A percentile compares a stretch with the other conserved stretches of the same genome.
phyloP scores from a whole-genome alignment of 305 asterid genomes.

The Nicotiana rustica region DNA sequence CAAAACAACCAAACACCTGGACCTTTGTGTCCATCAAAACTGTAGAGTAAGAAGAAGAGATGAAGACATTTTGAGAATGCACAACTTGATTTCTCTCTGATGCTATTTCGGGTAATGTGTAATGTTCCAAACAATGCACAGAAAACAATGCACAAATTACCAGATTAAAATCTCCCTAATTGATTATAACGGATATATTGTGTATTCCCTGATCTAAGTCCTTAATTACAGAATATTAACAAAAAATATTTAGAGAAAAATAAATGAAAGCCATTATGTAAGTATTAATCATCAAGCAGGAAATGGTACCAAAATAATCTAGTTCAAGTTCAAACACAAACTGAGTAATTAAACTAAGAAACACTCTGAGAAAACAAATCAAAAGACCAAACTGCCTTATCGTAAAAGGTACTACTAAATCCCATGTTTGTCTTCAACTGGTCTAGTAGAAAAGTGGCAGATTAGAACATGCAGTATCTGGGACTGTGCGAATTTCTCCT shows the following conservation, averaged over 20 bases:
- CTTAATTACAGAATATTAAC: neutral
- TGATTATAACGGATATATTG: neutral
- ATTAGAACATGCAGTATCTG: neutral
- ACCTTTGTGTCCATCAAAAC: neutral
- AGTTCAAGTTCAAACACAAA: neutral
- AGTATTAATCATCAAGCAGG: neutral
- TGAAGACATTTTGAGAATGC: constrained; percentile 2
- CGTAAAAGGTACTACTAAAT: neutral
- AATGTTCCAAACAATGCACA: constrained; percentile 1
- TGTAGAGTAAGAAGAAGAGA: neutral
- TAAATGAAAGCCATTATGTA: neutral
- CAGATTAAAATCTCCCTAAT: neutral
- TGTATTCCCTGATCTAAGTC: constrained; percentile 5
- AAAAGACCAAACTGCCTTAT: constrained; percentile 24
- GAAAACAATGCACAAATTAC: constrained; percentile 12
- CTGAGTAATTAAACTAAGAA: neutral
- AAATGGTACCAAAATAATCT: neutral
- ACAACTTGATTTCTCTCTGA: constrained; percentile 27
- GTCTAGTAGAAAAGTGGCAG: constrained; percentile 18
- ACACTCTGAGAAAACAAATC: neutral
- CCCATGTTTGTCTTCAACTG: constrained; percentile 28
- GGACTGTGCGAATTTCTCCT: constrained; percentile 11
- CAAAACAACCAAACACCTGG: neutral
- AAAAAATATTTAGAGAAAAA: neutral
- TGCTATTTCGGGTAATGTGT: neutral